Base-by-base conservation (phyloP, 805 yeast genomes). In the Zygosaccharomyces bailii region DNA sequence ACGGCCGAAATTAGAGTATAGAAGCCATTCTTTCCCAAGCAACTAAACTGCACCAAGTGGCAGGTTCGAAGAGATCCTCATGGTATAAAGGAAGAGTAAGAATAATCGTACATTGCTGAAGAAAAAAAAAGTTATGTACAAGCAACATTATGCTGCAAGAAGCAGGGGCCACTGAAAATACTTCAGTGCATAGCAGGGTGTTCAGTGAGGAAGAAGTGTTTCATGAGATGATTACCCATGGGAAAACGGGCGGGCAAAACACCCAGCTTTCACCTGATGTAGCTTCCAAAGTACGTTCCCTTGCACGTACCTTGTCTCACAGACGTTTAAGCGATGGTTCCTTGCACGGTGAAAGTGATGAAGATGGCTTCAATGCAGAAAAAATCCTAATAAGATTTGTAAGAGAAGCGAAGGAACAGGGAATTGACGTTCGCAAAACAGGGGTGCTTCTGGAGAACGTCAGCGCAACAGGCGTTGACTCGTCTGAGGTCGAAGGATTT, bases 401-500 rank as follows among this genome's bases (percentile, higher is more conserved):
- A 24, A 53, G 56, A 20, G 67, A 70, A 34, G 67, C 76, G 2
- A 60, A 66, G 13, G 72, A 69, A 21, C 75, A 75, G 54, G 80
- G 79, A 25, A 70, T 78, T 35, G 65, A 66, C 36, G 55, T 67
- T 20, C 65, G 77, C 41, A 60, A 67, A 19, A 57, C 74, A 5
- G 79, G 79, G 49, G 70, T 77, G 4, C 55, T 77, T 69, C 42
- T 62, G 34, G 61, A 62, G 40, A 49, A 69, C 48, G 60, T 72
- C 17, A 45, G 62, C 5, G 69, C 68, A 10, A 53, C 52, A 43
- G 78, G 77, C 49, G 51, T 59, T 27, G 76, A 73, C 51, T 60
- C 71, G 37, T 58, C 70, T 0, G 61, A 68, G 32, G 50, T 71
- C 9, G 67, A 69, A 45, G 69, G 67, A 30, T 56, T 63, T 11